Evolutionary conservation across 2,329 filamentous ascomycete genomes (phyloP), one percentile per base, ranked within the genome.

Genomic region (Tetracladium maxilliforme): DNA sequence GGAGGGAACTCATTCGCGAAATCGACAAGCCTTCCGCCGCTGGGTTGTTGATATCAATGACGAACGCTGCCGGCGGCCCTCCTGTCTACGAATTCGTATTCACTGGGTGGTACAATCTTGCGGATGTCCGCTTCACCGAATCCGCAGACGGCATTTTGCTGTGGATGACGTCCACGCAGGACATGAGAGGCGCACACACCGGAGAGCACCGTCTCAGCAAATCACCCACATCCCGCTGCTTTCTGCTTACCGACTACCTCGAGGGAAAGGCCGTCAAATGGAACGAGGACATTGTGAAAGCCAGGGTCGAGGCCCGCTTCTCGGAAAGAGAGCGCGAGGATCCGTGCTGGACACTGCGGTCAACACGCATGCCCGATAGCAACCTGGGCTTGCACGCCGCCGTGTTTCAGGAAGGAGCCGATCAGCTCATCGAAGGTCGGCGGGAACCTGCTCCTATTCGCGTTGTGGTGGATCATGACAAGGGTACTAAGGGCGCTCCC

Each of bases 201-300:
- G 56, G 59, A 4, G 52, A 58, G 21, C 55, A 56, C 28, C 52
- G 61, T 7, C 53, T 49, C 31, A 60, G 52, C 37, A 62, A 60
- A 15, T 53, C 56, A 10, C 53, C 64, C 13, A 72, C 73, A 3
- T 61, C 74, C 8, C 63, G 75, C 16, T 77, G 71, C 32, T 78
- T 92, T 41, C 50, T 77, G 20, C 61, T 92, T 2, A 68, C 75
- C 25, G 80, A 82, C 26, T 54, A 66, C 6, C 87, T 87, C 39
- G 80, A 92, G 43, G 74, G 73, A 14, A 86, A 75, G 45, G 81
- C 78, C 2, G 56, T 61, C 11, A 80, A 76, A 32, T 74, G 82
- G 50, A 71, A 72, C 15, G 87, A 95, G 49, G 90, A 95, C 35
- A 62, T 94, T 9, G 70, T 74, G 23, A 92, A 87, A 51, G 84